phyloP scores from a whole-genome alignment of 78 protist genomes.

The Chrysochromulina parva region DNA sequence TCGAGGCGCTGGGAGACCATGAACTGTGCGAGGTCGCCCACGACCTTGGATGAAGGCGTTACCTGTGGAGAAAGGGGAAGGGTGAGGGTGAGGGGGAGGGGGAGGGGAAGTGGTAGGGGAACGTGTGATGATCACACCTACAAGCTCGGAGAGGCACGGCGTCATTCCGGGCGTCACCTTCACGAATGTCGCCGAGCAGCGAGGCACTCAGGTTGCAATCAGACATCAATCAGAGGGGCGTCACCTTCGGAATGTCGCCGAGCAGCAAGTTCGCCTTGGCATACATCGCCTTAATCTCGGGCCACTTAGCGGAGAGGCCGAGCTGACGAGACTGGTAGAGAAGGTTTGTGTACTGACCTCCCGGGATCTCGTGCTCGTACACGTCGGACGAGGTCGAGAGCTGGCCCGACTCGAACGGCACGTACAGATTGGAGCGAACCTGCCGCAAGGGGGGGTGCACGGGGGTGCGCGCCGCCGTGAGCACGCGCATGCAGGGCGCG shows the following conservation, averaged over 20 bases:
- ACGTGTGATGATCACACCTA: too few species aligned
- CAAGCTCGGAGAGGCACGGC: too few species aligned
- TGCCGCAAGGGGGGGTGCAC: too few species aligned
- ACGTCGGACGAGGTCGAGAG: constrained; percentile 54
- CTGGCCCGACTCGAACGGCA: constrained; percentile 29
- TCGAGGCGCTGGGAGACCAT: constrained; percentile 54
- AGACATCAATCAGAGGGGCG: neutral
- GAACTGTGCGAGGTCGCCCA: constrained; percentile 76
- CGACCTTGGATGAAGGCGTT: constrained; percentile 78
- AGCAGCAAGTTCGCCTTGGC: constrained; percentile 68
- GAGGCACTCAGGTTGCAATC: neutral
- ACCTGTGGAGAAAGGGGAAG: neutral
- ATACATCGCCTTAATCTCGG: constrained; percentile 57
- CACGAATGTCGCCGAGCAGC: too few species aligned
- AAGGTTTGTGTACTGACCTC: constrained; percentile 89
- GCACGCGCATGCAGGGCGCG: too few species aligned
- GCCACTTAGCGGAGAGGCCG: constrained; percentile 75
- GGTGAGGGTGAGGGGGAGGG: neutral
- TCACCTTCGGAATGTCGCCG: constrained; percentile 87
- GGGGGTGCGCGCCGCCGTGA: too few species aligned
- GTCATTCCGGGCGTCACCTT: too few species aligned
- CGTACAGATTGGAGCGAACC: too few species aligned
- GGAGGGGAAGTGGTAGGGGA: neutral
- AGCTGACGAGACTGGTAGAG: constrained; percentile 63
- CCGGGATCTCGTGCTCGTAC: constrained; percentile 88